Evolutionary conservation across 148 eudicot species (phyloP).

Genomic region (Pharnaceum exiguum): DNA sequence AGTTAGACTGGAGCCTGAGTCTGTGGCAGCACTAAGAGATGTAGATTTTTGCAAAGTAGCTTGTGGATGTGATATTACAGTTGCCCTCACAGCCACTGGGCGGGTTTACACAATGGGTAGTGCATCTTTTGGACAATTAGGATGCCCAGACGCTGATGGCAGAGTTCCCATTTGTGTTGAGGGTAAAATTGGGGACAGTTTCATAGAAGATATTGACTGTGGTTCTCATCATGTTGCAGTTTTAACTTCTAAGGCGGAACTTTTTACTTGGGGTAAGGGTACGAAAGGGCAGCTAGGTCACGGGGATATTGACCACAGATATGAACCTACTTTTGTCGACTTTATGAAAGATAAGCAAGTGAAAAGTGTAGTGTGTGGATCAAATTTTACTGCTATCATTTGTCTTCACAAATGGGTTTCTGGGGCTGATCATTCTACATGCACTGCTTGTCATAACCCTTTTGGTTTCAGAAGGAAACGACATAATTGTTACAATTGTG

Average conservation of each 20-base stretch:
- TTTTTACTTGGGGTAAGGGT: slow-evolving; percentile 96
- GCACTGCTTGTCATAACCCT: slow-evolving; percentile 68
- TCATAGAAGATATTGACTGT: slow-evolving; percentile 72
- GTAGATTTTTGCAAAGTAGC: slow-evolving; percentile 53
- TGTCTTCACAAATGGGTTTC: slow-evolving; percentile 74
- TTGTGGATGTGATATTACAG: slow-evolving; percentile 64
- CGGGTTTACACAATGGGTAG: slow-evolving; percentile 74
- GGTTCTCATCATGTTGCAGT: slow-evolving; percentile 86
- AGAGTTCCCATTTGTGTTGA: slow-evolving; percentile 42
- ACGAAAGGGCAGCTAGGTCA: slow-evolving; percentile 82
- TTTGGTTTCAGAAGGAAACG: slow-evolving; percentile 84
- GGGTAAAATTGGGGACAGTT: slow-evolving; percentile 44
- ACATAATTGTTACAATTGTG: slow-evolving; percentile 94
- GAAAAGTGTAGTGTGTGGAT: slow-evolving; percentile 69
- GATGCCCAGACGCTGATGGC: slow-evolving; percentile 48
- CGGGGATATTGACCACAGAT: slow-evolving; percentile 61
- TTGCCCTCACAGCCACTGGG: slow-evolving; percentile 61
- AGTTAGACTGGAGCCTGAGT: slow-evolving; percentile 50
- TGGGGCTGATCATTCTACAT: slow-evolving; percentile 59
- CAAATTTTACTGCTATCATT: slow-evolving; percentile 71
- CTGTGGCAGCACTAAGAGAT: slow-evolving; percentile 38
- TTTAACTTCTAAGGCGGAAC: slow-evolving; percentile 68
- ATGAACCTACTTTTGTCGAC: slow-evolving; percentile 55
- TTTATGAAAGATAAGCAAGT: slow-evolving; percentile 74
- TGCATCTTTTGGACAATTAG: slow-evolving; percentile 53